Base-by-base conservation (phyloP, 2,329 filamentous ascomycete species). In the Colletotrichum tofieldiae region DNA sequence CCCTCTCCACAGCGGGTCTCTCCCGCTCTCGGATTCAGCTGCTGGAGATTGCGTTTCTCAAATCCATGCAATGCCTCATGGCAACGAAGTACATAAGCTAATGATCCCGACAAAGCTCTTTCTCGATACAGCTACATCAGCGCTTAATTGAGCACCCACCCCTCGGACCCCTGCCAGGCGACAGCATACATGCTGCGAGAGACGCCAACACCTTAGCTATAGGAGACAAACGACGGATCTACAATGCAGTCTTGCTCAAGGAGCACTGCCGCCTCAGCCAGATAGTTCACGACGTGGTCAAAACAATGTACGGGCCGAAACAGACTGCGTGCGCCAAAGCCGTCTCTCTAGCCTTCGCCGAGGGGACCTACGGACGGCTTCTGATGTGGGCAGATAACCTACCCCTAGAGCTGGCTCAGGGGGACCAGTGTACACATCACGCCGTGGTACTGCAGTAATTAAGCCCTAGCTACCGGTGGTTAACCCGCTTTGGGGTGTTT, bases 371-470 rank as follows among this genome's bases (percentile, higher is more conserved):
- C 65, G 79, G 80, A 11, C 81, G 84, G 70, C 74, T 84, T 0
- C 75, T 84, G 23, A 77, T 78, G 1, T 84, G 82, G 82, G 78
- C 76, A 6, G 80, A 82, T 23, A 77, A 70, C 2, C 71, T 84
- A 20, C 80, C 81, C 0, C 29, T 71, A 6, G 64, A 66, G 0
- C 63, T 84, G 26, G 62, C 76, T 23, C 78, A 77, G 11, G 73
- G 60, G 2, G 74, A 79, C 5, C 58, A 75, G 4, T 79, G 73
- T 32, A 74, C 80, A 1, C 80, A 82, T 56, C 78, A 83, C 68
- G 79, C 82, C 2, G 69, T 78, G 7, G 75, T 82, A 1, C 78
- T 84, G n/a, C 79, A 83, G 81, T 84, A 75, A n/a, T n/a, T n/a
- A n/a, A n/a, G n/a, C n/a, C n/a, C n/a, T n/a, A 55, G 82, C 78